Evolutionary conservation across 495 filamentous ascomycete genomes (phyloP).

Genomic region (Tricharina praecox): DNA sequence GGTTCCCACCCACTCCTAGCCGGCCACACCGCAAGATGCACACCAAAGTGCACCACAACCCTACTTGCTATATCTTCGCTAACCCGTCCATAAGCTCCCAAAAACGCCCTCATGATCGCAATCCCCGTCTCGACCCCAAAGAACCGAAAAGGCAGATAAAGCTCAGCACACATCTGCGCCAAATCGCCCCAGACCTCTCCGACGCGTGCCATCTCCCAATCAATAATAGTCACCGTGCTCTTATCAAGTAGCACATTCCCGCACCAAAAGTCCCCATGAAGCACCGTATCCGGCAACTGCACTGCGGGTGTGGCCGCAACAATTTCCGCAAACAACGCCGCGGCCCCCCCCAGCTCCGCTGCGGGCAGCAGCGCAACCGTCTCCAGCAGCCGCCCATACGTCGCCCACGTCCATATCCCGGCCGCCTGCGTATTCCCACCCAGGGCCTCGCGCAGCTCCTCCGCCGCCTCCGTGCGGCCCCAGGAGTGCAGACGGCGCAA

Average conservation of each 20-base stretch:
- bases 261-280: slow-evolving; percentile 2
- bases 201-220: neutral
- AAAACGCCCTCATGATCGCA: neutral
- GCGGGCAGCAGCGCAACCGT: neutral
- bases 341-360: neutral
- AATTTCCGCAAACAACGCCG: neutral
- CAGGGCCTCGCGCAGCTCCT: neutral
- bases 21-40: slow-evolving; percentile 1
- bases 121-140: neutral
- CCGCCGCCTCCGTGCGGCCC: neutral
- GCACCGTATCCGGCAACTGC: neutral
- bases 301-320: neutral
- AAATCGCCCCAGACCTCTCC: slow-evolving; percentile 6
- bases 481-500: neutral
- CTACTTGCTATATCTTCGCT: neutral
- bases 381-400: neutral
- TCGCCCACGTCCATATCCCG: neutral
- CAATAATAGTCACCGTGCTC: neutral
- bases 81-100: neutral
- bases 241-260: neutral
- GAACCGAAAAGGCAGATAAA: slow-evolving; percentile 10
- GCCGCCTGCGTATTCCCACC: neutral
- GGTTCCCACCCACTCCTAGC: neutral
- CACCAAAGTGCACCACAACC: slow-evolving; percentile 3
- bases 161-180: slow-evolving; percentile 24